Percentiles rank a stretch among this genome's conserved stretches.
Evolutionary conservation across 1,139 yeast genomes (phyloP).

Genomic region (Magnusiomyces clavatus): DNA sequence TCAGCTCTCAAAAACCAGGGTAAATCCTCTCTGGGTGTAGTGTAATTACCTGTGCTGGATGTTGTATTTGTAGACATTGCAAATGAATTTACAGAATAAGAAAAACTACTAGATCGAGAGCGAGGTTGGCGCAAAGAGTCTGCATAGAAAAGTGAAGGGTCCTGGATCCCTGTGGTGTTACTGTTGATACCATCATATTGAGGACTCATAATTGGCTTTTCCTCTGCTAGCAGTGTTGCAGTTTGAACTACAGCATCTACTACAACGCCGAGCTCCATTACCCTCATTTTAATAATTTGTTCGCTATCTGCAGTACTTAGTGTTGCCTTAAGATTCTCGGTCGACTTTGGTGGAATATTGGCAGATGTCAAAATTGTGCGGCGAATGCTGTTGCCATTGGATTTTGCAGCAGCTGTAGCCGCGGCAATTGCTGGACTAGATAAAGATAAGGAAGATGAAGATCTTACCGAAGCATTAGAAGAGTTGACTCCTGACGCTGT

Average conservation of each 20-base stretch:
- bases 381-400: too few relatives aligned
- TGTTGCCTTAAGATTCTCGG: not conserved
- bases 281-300: constrained; percentile 11
- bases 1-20: constrained; percentile 86
- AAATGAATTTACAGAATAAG: not conserved
- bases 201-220: not conserved
- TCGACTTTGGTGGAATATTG: not conserved
- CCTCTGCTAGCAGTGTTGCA: constrained; percentile 14
- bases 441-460: not conserved
- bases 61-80: too few relatives aligned
- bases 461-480: not conserved
- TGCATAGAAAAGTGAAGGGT: not conserved
- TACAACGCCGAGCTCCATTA: constrained; percentile 15
- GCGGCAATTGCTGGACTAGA: too few relatives aligned
- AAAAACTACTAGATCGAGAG: constrained; percentile 10
- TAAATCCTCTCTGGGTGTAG: constrained; percentile 19
- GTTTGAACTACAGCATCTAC: constrained; percentile 12
- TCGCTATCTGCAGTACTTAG: constrained; percentile 2
- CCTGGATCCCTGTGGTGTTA: not conserved
- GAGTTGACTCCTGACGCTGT: not conserved
- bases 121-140: constrained; percentile 35
- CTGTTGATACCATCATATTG: too few relatives aligned
- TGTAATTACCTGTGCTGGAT: not conserved
- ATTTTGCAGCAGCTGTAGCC: too few relatives aligned
- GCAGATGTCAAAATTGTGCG: not conserved